These are phyloP conservation scores for Marasmius fiardii DNA, from an alignment of 1,284 basidiomycete species.

Conservation along the genomic window DNA sequence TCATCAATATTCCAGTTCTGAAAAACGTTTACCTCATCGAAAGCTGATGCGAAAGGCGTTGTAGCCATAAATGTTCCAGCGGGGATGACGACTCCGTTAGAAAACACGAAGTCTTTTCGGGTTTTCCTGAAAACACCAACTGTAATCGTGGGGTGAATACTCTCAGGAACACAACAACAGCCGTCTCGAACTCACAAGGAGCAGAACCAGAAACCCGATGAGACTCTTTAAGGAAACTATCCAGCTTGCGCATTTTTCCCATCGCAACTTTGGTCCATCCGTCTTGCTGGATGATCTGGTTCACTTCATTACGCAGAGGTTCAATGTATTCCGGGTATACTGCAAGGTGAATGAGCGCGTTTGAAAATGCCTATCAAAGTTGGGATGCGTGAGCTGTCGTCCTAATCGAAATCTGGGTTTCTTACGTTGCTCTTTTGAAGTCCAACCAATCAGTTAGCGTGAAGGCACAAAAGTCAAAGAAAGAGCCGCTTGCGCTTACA, in stretches of 20 bases:
- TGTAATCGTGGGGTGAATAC: conserved; percentile 5
- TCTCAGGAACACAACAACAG: neutral
- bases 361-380: conserved; percentile 23
- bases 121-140: conserved; percentile 13
- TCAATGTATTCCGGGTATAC: conserved; percentile 26
- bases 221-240: conserved; percentile 33
- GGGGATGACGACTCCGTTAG: conserved; percentile 20
- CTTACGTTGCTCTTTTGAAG: too few species aligned
- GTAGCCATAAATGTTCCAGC: conserved; percentile 14
- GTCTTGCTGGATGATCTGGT: conserved; percentile 21
- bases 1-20: too few species aligned
- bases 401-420: too few species aligned
- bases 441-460: too few species aligned
- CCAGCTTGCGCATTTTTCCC: conserved; percentile 30
- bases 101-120: conserved; percentile 19
- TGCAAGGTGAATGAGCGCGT: conserved; percentile 30
- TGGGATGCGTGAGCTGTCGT: too few species aligned
- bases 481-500: neutral
- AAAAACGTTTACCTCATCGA: conserved; percentile 11
- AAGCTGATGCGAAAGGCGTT: conserved; percentile 13
- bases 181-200: conserved; percentile 9
- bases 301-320: conserved; percentile 32
- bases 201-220: conserved; percentile 24
- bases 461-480: neutral
- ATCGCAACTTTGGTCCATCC: conserved; percentile 33